Base-by-base conservation (phyloP, 164 flowering plant species). In the Brasenia schreberi region DNA sequence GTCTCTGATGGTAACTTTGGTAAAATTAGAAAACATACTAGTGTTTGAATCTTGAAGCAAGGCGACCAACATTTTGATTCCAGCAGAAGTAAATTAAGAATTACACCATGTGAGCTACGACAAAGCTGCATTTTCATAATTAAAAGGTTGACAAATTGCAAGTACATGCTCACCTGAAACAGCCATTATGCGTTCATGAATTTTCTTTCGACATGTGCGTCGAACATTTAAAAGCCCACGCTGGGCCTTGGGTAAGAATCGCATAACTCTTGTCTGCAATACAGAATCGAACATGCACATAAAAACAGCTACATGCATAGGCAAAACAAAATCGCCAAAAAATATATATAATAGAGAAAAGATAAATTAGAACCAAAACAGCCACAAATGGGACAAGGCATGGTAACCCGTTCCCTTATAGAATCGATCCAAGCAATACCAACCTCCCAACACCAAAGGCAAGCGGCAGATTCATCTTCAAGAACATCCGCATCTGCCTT, bases 391-490 rank as follows among this genome's bases (percentile, higher is more conserved):
- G 7, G 53, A 45, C 16, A 65, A 49, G 63, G 12, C 4, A 7
- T 68, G 64, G 5, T 6, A 66, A 33, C 60, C 10, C 11, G 43
- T 49, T 3, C 16, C 33, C 56, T 67, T 33, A 18, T 17, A 7
- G 6, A 42, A 4, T 16, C 18, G 45, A 5, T 0, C 14, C n/a
- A 43, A 49, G 4, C 16, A 49, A 61, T 49, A 49, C 12, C 49
- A 53, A 94, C 99, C 99, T 94, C 99, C 99, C 99, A 94, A 62
- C 93, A 94, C 97, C 97, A 91, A 18, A 89, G 86, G 67, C 88
- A 85, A 5, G 83, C 70, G 19, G 69, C 82, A 0, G 82, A 58
- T 14, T 80, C 81, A 72, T 94, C 99, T 73, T 94, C 96, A 81
- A 94, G 73, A 59, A 91, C 81, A 84, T 91, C 90, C 11, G 89